These are phyloP conservation scores for Chionographis japonica DNA, from an alignment of 106 monocot genomes.

Conservation along the genomic window DNA sequence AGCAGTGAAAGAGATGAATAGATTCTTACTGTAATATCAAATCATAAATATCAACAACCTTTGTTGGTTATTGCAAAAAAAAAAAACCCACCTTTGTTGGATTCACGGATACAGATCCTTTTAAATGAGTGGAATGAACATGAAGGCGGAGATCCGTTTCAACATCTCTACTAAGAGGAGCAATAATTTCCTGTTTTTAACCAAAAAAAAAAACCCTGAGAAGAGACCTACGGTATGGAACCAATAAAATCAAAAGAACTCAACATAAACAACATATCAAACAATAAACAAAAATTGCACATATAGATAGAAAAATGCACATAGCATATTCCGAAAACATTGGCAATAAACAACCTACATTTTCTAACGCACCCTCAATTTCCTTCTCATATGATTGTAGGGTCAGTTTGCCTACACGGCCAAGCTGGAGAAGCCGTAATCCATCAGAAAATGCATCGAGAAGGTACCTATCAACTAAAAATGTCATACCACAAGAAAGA, in stretches of 20 bases:
- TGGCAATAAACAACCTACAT: slow-evolving; percentile 7
- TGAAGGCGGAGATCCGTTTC: slow-evolving; percentile 64
- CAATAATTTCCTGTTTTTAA: slow-evolving; percentile 40
- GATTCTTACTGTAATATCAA: too few species aligned
- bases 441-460: slow-evolving; percentile 63
- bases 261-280: too few species aligned
- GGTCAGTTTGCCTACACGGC: slow-evolving; percentile 28
- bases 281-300: too few species aligned
- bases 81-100: too few species aligned
- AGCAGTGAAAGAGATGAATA: slow-evolving; percentile 9
- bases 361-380: slow-evolving; percentile 27
- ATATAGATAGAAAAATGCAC: too few species aligned
- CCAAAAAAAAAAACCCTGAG: background rate
- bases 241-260: too few species aligned
- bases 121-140: slow-evolving; percentile 55
- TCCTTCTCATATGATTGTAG: slow-evolving; percentile 33
- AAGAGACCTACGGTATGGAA: background rate
- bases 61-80: too few species aligned
- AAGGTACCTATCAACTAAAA: slow-evolving; percentile 30
- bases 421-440: slow-evolving; percentile 32
- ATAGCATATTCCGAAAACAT: too few species aligned
- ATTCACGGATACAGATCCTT: slow-evolving; percentile 45
- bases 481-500: background rate
- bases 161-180: slow-evolving; percentile 52
- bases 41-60: too few species aligned